Evolutionary conservation across 1,284 basidiomycete species (phyloP).

Genomic region (Phylloboletellus chloephorus): DNA sequence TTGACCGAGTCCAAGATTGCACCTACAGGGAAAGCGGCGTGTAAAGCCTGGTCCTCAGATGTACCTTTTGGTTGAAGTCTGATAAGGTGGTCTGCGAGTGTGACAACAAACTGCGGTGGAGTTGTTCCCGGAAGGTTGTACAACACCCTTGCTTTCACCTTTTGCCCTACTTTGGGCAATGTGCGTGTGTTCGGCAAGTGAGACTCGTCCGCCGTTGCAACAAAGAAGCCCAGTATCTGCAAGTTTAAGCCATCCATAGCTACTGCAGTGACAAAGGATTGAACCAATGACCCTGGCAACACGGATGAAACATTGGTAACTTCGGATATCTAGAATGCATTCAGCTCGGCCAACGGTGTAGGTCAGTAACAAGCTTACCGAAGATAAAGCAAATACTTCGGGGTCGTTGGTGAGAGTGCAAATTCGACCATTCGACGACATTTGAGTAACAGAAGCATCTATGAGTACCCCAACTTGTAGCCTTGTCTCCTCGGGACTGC

Average conservation of each 20-base stretch:
- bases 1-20: slow-evolving; percentile 66
- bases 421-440: slow-evolving; percentile 67
- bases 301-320: slow-evolving; percentile 78
- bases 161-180: slow-evolving; percentile 76
- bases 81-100: slow-evolving; percentile 71
- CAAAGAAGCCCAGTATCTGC: slow-evolving; percentile 90
- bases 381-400: slow-evolving; percentile 42
- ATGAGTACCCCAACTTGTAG: slow-evolving; percentile 65
- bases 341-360: slow-evolving; percentile 12
- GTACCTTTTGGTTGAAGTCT: slow-evolving; percentile 40
- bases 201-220: slow-evolving; percentile 83
- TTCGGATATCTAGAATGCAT: slow-evolving; percentile 54
- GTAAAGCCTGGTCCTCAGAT: slow-evolving; percentile 34
- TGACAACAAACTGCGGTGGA: slow-evolving; percentile 79
- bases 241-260: slow-evolving; percentile 79
- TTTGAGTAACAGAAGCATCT: slow-evolving; percentile 55
- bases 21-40: slow-evolving; percentile 69
- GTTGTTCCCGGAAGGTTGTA: slow-evolving; percentile 71
- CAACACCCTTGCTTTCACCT: slow-evolving; percentile 83
- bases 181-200: slow-evolving; percentile 61
- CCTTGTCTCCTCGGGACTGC: slow-evolving; percentile 39
- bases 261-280: slow-evolving; percentile 79
- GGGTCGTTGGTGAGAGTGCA: slow-evolving; percentile 58
- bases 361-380: slow-evolving; percentile 39
- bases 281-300: slow-evolving; percentile 85